Base-by-base conservation (phyloP, 805 yeast species). In the Cyberlindnera nakhonratchasimensis region DNA sequence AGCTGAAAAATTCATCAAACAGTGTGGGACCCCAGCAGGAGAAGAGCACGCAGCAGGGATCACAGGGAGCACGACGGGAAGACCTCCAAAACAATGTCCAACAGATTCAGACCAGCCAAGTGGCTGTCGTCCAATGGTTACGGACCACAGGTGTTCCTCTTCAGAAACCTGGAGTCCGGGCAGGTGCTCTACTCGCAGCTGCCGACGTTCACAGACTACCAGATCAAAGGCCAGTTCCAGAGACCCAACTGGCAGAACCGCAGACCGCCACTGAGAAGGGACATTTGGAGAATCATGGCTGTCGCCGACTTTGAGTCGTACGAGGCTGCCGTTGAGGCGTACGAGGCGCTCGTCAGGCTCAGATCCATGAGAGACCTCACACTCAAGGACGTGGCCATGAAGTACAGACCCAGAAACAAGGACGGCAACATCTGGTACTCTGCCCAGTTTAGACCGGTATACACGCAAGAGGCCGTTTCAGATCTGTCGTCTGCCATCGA, bases 181-280 rank as follows among this genome's bases (percentile, higher is more conserved):
- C 96, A 90, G 69, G 95, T 89, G 16, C 64, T 87, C 10, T 90
- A 88, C 62, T 81, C 96, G 6, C 96, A 90, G 65, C 75, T 85
- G 11, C 93, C 96, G 29, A 72, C 70, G 45, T 71, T 81, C 67
- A 40, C 74, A 48, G 66, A 53, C 22, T 57, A 56, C 41, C 62
- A 54, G 45, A 52, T 63, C 46, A 76, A 74, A 48, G 73, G 66
- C 52, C 93, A 83, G 67, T 87, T 85, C 62, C 74, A 73, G 48
- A 73, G 86, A 58, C 95, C 96, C 34, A 86, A 88, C 69, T 86
- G 96, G 95, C 84, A 86, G 59, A 88, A 90, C 69, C 73, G 84
- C 57, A 77, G 74, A 54, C 97, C 97, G 4, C 69, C 77, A 29
- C 71, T 80, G 53, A 79, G 98, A 66, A 74, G 82, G 54, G 98